Base-by-base conservation (phyloP, 2,329 filamentous ascomycete genomes). In the Plectosphaerella plurivora region DNA sequence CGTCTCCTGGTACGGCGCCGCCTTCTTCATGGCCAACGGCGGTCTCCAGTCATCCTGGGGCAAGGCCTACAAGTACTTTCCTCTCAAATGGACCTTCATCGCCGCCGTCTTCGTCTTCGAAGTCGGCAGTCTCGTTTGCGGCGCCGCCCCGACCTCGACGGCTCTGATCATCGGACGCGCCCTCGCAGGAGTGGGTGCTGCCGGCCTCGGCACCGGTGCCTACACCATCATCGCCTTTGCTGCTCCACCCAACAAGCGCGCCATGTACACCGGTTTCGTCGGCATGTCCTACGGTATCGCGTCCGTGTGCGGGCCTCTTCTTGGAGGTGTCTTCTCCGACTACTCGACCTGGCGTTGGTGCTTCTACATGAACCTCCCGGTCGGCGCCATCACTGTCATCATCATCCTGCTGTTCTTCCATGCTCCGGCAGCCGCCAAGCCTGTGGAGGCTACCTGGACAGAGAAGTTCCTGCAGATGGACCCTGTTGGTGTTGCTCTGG, bases 1-100 rank as follows among this genome's bases (percentile, higher is more conserved):
- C 49, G 68, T 77, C 4, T 72, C 69, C 15, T 79, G 76, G 76
- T 79, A 79, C 55, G 74, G 72, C 1, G 68, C 70, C n/a, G 71
- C 70, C 5, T 73, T 67, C 49, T 65, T 70, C 47, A 51, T 70
- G 20, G 68, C 65, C 1, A 49, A 64, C 2, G 66, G 61, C 12
- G 54, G 47, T 7, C 56, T 61, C 24, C 59, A 62, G 39, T 53
- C 58, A 3, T 45, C 54, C 11, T 62, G 55, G 25, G 63, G 64
- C 7, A 68, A 68, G 1, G 57, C 57, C 14, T 65, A 66, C 47
- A 63, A 60, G 46, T 71, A 71, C 55, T 77, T 75, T 55, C 61
- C 68, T 35, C 61, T 76, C 45, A 62, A 61, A 22, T 51, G 48
- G 41, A 68, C 67, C 51, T 56, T 55, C 28, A 15, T 56, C n/a